Evolutionary conservation across 441 rosid genomes (phyloP), one percentile per base, ranked within the genome.

Genomic region (Pelargonium australe): DNA sequence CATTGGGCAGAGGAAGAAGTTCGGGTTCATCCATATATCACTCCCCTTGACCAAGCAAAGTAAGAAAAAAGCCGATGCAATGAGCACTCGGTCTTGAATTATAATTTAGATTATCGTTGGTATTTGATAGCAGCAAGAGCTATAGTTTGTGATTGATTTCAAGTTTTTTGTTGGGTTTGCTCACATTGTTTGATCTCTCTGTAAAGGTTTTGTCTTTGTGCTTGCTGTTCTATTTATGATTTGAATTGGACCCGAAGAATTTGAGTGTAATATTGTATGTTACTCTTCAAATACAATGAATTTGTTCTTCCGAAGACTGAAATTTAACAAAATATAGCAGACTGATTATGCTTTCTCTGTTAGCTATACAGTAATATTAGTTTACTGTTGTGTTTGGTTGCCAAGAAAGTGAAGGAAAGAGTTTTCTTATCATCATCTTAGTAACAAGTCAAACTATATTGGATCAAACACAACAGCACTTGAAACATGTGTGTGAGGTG

Each of bases 11-110:
- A 80, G 96, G 75, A 91, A 96, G 77, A 93, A 89, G 84, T 93
- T 89, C 13, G 95, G 98, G 8, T 91, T 93, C 77, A 93, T 93
- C 70, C 98, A 88, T 66, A 91, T 89, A 20, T 85, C 97, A 1
- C 83, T 93, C 74, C 96, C 98, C 20, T 70, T 87, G 86, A 71
- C 85, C 47, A 93, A 81, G 71, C 96, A 83, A 68, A 83, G 79
- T 73, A 88, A 89, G 90, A 93, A 91, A 76, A 87, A 87, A 73
- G 57, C 44, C 67, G 76, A 84, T 70, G 75, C 73, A 80, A 72
- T 83, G 60, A 84, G 71, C 63, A 34, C 65, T 28, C 67, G 75
- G 57, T 72, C 7, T 4, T 34, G 80, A 84, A 53, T 53, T 2
- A 47, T 47, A 9, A 12, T 13, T 47, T 47, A 11, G 53, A 16